Conservation (phyloP, 1,284 basidiomycete species). For the Kalmanozyma brasiliensis region DNA sequence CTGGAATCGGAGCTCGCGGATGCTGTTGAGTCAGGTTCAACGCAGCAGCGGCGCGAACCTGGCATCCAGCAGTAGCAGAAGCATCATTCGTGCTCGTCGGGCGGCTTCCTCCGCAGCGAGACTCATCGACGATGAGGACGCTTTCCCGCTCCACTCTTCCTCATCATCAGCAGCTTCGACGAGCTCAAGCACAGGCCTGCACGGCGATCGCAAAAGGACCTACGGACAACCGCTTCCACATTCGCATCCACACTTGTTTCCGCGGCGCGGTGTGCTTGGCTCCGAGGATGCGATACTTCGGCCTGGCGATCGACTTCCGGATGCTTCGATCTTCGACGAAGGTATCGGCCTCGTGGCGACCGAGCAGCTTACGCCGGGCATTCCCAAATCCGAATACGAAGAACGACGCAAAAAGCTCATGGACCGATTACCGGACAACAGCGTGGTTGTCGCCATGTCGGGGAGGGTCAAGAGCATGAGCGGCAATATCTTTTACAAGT, state of each 20-base stretch:
- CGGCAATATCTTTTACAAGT: constrained; percentile 73
- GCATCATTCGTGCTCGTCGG: constrained; percentile 6
- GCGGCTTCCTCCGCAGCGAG: constrained; percentile 43
- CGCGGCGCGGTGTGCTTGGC: constrained; percentile 56
- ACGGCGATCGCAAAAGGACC: constrained; percentile 13
- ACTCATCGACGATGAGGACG: constrained; percentile 34
- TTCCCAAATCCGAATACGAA: constrained; percentile 84
- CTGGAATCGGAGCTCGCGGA: constrained; percentile 5
- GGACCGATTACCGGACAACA: constrained; percentile 79
- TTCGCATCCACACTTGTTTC: constrained; percentile 82
- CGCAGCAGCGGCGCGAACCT: constrained; percentile 6
- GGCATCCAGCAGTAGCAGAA: not conserved
- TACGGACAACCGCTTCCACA: constrained; percentile 79
- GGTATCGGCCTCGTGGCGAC: constrained; percentile 46
- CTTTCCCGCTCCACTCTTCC: constrained; percentile 7
- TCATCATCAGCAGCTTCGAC: constrained; percentile 14
- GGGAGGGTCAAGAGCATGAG: constrained; percentile 84
- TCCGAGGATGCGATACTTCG: constrained; percentile 43
- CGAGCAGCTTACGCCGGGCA: constrained; percentile 84
- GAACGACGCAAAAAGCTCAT: constrained; percentile 79
- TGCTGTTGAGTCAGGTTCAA: constrained; percentile 16
- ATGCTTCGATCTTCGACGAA: constrained; percentile 18
- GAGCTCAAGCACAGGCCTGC: constrained; percentile 2
- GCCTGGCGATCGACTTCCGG: constrained; percentile 12
- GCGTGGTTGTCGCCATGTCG: constrained; percentile 82